Evolutionary conservation across 352 stramenopile genomes (phyloP), one percentile per base, ranked within the genome.

Genomic region (Phytopythium boreale): DNA sequence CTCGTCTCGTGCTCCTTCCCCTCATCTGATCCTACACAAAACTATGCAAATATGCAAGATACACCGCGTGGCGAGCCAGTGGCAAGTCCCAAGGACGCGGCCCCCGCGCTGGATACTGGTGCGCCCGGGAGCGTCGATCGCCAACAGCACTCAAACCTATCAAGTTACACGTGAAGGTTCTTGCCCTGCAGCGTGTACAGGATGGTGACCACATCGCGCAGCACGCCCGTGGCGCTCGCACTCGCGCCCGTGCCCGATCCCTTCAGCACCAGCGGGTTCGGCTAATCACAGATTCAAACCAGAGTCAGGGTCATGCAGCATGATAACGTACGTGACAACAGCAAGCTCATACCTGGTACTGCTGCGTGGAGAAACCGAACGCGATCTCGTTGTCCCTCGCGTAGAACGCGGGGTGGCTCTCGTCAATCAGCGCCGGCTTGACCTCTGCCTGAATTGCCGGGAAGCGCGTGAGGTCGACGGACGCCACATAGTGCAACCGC

Each of bases 131-230:
- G 36, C 41, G 41, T 46, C 11, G 41, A n/a, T 26, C 19, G 43
- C 43, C 2, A 12, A n/a, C 47, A n/a, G 15, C 11, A 20, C 46
- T 27, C 15, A 11, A 9, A 2, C 22, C 22, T 31, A 9, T 19
- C 46, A 20, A 4, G 4, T 72, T 68, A 75, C 26, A 70, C 64
- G 63, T 70, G 67, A 27, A 77, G 46, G 41, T 79, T 76, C 56
- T 81, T 86, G 58, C 83, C 80, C 37, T 89, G 78, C 10, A 94
- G 70, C 49, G 74, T 81, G 67, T 84, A 82, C 53, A 89, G 65
- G 61, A 93, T 92, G 15, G 80, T 91, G 60, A 92, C 72, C 20
- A 92, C 74, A 47, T 94, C 85, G 39, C 85, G 80, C 17, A 94
- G 72, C 34, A 91, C 83, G 14, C 85, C 85, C 34, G 82, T 92